Base-by-base conservation (phyloP, 2,329 filamentous ascomycete genomes). In the Fusarium circinatum region DNA sequence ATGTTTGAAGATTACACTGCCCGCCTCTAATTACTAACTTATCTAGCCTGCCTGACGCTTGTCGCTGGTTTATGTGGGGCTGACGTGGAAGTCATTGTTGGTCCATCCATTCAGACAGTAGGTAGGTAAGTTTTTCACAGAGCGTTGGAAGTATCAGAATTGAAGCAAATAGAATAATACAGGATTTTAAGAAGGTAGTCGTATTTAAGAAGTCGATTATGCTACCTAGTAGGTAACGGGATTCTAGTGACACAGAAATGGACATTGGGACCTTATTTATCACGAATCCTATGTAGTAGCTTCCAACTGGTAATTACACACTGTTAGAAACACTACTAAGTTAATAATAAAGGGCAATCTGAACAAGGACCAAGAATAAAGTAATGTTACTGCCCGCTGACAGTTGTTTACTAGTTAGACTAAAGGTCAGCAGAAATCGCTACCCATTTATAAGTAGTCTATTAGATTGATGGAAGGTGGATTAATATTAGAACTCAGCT, bases 1-100 rank as follows among this genome's bases (percentile, higher is more conserved):
- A 62, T 68, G 71, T 55, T 64, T 56, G 42, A 51, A 49, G 62
- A 34, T 32, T 58, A 48, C 41, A 34, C 48, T 65, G 41, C 32
- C 32, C 32, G 32, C 59, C 48, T 68, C 48, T 34, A 34, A 30
- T 45, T 41, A 38, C 36, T 17, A 34, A 34, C 32, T 34, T 47
- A 34, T 34, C 32, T 26, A 44, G 28, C 38, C 34, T 30, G 54
- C 59, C 59, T 62, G 67, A 68, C 65, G n/a, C 41, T 39, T 68
- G 28, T 30, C 15, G 39, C 38, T n/a, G 44, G 30, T 32, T 55
- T 44, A 52, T 57, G 67, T 69, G 66, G 66, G 65, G 44, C 66
- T 24, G n/a, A 26, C 22, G 22, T 22, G 15, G 42, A 51, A 51
- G 32, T 36, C 24, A 38, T 49, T 57, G 30, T 58, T 26, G 38